Conservation (phyloP, 257 asterid genomes). For the Avicennia marina region DNA sequence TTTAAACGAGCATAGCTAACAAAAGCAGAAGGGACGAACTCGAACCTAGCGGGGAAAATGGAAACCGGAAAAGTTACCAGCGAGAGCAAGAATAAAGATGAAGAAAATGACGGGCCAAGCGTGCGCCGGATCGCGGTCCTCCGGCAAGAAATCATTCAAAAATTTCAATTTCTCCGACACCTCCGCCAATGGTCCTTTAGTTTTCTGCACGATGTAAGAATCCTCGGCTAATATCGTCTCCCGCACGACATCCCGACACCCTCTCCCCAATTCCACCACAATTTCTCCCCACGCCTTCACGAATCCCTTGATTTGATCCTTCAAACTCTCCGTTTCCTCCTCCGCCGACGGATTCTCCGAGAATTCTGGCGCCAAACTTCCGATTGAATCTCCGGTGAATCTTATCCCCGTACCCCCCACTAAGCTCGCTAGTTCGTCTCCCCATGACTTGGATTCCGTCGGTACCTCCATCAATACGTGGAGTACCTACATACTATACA, state of each 20-base stretch:
- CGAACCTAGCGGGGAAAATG: no score
- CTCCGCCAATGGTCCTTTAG: slow-evolving; percentile 46
- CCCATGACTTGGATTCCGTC: slow-evolving; percentile 56
- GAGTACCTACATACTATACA: no score
- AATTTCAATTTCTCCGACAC: slow-evolving; percentile 53
- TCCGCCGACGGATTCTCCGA: slow-evolving; percentile 30
- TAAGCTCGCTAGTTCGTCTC: slow-evolving; percentile 71
- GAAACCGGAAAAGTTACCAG: slow-evolving; percentile 62
- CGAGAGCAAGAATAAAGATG: slow-evolving; percentile 59
- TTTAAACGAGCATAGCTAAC: no score
- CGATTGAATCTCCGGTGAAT: slow-evolving; percentile 37
- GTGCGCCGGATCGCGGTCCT: slow-evolving; percentile 82
- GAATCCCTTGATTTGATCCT: slow-evolving; percentile 82
- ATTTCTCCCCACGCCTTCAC: slow-evolving; percentile 85
- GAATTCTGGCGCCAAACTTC: slow-evolving; percentile 27
- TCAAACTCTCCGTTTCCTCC: slow-evolving; percentile 53
- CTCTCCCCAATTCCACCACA: slow-evolving; percentile 63
- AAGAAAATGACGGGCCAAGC: slow-evolving; percentile 67
- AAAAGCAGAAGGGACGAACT: no score
- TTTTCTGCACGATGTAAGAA: slow-evolving; percentile 67
- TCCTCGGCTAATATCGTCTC: slow-evolving; percentile 72
- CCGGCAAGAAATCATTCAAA: slow-evolving; percentile 76
- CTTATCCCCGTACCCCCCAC: slow-evolving; percentile 60
- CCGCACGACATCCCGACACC: slow-evolving; percentile 71
- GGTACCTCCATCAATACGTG: slow-evolving; percentile 56